phyloP scores from a whole-genome alignment of 352 stramenopile genomes.

The Globisporangium uncinulatum region DNA sequence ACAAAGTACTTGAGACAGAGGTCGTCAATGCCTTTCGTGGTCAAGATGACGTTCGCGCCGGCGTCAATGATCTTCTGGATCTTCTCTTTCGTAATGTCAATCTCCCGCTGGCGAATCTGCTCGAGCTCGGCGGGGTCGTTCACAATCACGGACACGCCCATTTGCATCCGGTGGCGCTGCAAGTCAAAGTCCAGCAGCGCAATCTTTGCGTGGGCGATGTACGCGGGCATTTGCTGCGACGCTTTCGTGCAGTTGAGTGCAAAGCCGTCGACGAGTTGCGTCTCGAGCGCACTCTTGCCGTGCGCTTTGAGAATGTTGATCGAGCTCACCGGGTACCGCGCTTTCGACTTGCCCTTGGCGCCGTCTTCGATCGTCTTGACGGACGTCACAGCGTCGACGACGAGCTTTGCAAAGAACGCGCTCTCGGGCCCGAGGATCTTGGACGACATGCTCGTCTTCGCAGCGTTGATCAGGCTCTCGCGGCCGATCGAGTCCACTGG shows the following conservation, averaged over 20 bases:
- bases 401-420: constrained; percentile 97
- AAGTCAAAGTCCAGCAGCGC: constrained; percentile 99
- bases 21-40: constrained; percentile 99
- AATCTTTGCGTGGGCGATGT: constrained; percentile 93
- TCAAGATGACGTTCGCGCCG: constrained; percentile 98
- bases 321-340: constrained; percentile 95
- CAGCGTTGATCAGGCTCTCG: constrained; percentile 95
- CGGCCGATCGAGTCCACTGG: constrained; percentile 92
- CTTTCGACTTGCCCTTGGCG: constrained; percentile 73
- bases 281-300: constrained; percentile 87
- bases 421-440: constrained; percentile 99
- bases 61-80: constrained; percentile 99
- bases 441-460: constrained; percentile 98
- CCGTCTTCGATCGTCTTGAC: constrained; percentile 92
- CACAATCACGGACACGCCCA: constrained; percentile 93
- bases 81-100: constrained; percentile 99
- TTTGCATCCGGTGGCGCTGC: constrained; percentile 97
- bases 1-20: constrained; percentile 99
- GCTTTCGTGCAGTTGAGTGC: constrained; percentile 97
- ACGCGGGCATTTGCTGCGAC: constrained; percentile 97
- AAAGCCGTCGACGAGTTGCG: constrained; percentile 93
- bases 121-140: constrained; percentile 96
- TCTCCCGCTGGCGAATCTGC: constrained; percentile 97
- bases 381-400: constrained; percentile 96
- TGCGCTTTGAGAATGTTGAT: constrained; percentile 99